These are phyloP conservation scores for Aspergillus sclerotioniger DNA, from an alignment of 495 filamentous ascomycete genomes.

Conservation along the genomic window DNA sequence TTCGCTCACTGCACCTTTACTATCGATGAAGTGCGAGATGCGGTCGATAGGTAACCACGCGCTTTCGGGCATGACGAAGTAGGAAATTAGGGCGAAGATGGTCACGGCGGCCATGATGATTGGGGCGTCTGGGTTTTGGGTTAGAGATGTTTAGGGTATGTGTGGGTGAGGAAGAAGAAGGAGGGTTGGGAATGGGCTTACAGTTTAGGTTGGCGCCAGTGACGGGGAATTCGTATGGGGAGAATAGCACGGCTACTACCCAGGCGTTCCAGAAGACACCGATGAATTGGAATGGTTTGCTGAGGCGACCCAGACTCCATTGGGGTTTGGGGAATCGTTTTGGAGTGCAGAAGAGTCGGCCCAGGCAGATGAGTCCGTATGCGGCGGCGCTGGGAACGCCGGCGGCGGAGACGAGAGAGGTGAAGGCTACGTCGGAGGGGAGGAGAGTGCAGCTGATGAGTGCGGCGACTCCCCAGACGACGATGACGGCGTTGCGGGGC, in stretches of 20 bases:
- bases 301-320: conserved; percentile 44
- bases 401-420: conserved; percentile 51
- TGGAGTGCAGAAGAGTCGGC: conserved; percentile 47
- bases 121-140: conserved; percentile 35
- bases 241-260: conserved; percentile 50
- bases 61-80: conserved; percentile 48
- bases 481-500: conserved; percentile 54
- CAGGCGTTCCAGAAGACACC: conserved; percentile 51
- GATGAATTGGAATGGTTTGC: conserved; percentile 49
- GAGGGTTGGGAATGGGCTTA: conserved; percentile 20
- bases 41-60: conserved; percentile 44
- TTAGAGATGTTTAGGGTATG: not conserved
- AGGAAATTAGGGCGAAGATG: conserved; percentile 46
- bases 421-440: conserved; percentile 53
- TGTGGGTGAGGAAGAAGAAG: not conserved
- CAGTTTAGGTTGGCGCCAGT: conserved; percentile 47
- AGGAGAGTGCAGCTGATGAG: conserved; percentile 53
- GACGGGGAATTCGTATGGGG: conserved; percentile 46
- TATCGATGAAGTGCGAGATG: conserved; percentile 46
- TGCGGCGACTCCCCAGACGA: conserved; percentile 50
- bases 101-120: conserved; percentile 52
- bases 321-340: conserved; percentile 44
- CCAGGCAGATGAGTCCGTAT: conserved; percentile 54
- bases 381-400: conserved; percentile 53
- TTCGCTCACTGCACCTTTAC: conserved; percentile 40